These are phyloP conservation scores for Toxicodendron radicans DNA, from an alignment of 345 rosid genomes.

Conservation along the genomic window DNA sequence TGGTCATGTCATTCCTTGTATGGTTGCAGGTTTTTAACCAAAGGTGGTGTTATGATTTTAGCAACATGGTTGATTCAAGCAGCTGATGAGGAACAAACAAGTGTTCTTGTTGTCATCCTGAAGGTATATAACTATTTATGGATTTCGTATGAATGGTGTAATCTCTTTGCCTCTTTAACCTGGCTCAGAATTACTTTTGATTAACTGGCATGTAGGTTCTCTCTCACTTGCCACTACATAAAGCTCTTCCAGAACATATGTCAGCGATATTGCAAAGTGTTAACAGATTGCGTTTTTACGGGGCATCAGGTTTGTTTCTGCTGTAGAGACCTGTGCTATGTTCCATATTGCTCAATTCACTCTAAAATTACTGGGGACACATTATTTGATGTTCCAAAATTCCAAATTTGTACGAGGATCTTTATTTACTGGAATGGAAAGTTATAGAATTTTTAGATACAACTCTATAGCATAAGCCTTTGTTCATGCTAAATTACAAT, in stretches of 20 bases:
- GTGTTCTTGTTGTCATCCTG: slow-evolving; percentile 63
- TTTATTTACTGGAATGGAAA: too few species aligned
- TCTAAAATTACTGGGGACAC: too few species aligned
- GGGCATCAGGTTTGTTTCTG: slow-evolving; percentile 76
- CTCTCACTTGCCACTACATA: slow-evolving; percentile 82
- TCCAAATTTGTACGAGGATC: too few species aligned
- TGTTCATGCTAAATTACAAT: too few species aligned
- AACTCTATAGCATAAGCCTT: too few species aligned
- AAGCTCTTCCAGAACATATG: slow-evolving; percentile 88
- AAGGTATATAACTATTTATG: slow-evolving; percentile 39
- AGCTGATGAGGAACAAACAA: slow-evolving; percentile 85
- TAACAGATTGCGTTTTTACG: slow-evolving; percentile 75
- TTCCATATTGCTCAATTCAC: too few species aligned
- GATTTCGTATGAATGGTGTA: slow-evolving; percentile 6
- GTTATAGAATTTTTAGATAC: too few species aligned
- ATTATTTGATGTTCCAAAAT: too few species aligned
- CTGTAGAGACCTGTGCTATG: not conserved
- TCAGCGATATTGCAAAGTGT: slow-evolving; percentile 90
- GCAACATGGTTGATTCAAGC: slow-evolving; percentile 96
- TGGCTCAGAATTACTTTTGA: slow-evolving; percentile 20
- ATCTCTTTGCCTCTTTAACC: slow-evolving; percentile 6
- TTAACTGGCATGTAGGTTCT: slow-evolving; percentile 61
- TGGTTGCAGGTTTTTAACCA: slow-evolving; percentile 71
- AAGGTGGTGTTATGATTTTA: slow-evolving; percentile 91
- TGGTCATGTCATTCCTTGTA: slow-evolving; percentile 19